Evolutionary conservation across 768 basidiomycete species (phyloP).

Genomic region (Boletellus ananiceps): DNA sequence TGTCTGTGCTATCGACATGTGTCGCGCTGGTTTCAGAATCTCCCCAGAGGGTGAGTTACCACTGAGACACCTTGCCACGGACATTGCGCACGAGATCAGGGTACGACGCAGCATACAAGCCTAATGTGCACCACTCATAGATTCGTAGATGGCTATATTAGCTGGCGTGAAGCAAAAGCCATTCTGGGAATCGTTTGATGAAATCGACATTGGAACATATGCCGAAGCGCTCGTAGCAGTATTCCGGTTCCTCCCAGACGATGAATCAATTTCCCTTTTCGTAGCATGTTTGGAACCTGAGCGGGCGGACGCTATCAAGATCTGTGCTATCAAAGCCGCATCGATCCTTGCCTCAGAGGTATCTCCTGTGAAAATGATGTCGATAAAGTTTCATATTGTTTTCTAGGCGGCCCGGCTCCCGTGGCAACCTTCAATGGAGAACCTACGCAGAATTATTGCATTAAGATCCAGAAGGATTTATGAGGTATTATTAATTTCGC

Average conservation of each 20-base stretch:
- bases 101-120: conserved; percentile 36
- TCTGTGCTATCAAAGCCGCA: conserved; percentile 69
- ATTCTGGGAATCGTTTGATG: conserved; percentile 69
- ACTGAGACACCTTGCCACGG: conserved; percentile 59
- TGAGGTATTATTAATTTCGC: conserved; percentile 38
- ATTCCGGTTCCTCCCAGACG: conserved; percentile 63
- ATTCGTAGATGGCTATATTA: conserved; percentile 20
- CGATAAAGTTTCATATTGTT: conserved; percentile 8
- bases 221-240: conserved; percentile 70
- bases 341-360: conserved; percentile 68
- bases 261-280: conserved; percentile 60
- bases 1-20: conserved; percentile 72
- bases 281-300: conserved; percentile 66
- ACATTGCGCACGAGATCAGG: conserved; percentile 79
- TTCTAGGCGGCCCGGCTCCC: conserved; percentile 47
- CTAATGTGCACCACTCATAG: not conserved
- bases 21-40: conserved; percentile 58
- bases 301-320: conserved; percentile 76
- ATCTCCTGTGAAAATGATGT: conserved; percentile 10
- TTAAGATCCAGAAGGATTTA: conserved; percentile 52
- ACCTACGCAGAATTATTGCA: conserved; percentile 42
- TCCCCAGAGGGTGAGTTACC: conserved; percentile 55
- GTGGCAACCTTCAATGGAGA: conserved; percentile 52
- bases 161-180: conserved; percentile 43
- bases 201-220: conserved; percentile 71